Percentiles rank a stretch among this genome's conserved stretches.
Conservation (phyloP, 768 basidiomycete species). For the Trametes cubensis region DNA sequence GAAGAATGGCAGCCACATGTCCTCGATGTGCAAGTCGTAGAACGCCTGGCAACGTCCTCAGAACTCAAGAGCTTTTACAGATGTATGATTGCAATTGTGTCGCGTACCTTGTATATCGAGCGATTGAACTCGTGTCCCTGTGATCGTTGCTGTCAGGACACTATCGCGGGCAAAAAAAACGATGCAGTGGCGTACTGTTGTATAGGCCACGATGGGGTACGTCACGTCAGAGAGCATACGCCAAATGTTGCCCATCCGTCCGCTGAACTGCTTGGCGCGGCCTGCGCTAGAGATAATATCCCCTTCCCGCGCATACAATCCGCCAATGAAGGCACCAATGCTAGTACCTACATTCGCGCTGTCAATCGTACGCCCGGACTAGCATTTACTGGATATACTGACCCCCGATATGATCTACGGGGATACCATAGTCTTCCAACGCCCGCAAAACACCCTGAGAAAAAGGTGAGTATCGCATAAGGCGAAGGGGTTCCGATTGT, state of each 20-base stretch:
- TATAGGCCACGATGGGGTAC: slow-evolving; percentile 90
- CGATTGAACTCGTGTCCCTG: slow-evolving; percentile 96
- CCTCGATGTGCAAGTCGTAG: slow-evolving; percentile 92
- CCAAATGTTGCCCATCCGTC: slow-evolving; percentile 93
- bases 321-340: slow-evolving; percentile 91
- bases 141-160: slow-evolving; percentile 1
- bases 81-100: neutral
- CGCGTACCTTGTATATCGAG: slow-evolving; percentile 82
- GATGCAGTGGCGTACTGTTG: slow-evolving; percentile 56
- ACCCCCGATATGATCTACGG: slow-evolving; percentile 93
- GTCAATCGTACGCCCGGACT: neutral
- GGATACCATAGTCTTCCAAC: slow-evolving; percentile 87
- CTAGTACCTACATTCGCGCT: slow-evolving; percentile 60
- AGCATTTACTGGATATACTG: slow-evolving; percentile 13
- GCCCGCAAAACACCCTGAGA: slow-evolving; percentile 90
- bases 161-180: slow-evolving; percentile 8
- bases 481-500: slow-evolving; percentile 36
- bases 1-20: slow-evolving; percentile 99
- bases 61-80: slow-evolving; percentile 4
- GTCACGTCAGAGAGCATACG: slow-evolving; percentile 91
- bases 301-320: slow-evolving; percentile 92
- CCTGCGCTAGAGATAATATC: slow-evolving; percentile 85
- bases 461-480: slow-evolving; percentile 25
- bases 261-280: slow-evolving; percentile 88
- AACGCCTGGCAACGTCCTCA: slow-evolving; percentile 59